phyloP scores from a whole-genome alignment of 2,329 filamentous ascomycete genomes.

The Talaromyces sp. region DNA sequence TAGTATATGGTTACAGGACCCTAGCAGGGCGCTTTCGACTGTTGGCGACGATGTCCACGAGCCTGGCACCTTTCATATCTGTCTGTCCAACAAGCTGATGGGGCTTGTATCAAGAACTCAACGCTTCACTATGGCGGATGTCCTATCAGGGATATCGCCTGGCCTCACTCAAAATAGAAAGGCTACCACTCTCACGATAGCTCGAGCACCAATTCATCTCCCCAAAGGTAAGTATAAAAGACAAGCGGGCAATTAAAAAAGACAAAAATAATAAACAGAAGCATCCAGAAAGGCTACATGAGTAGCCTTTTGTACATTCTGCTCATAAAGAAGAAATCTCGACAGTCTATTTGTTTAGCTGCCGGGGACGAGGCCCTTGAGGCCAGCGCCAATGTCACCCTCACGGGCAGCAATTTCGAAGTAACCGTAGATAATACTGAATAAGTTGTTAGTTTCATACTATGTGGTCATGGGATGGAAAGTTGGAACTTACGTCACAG shows the following conservation, averaged over 20 bases:
- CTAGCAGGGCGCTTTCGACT: constrained; percentile 31
- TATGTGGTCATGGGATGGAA: not conserved
- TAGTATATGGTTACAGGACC: constrained; percentile 42
- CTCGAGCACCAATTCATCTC: constrained; percentile 28
- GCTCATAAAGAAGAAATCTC: constrained; percentile 32
- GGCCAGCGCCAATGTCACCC: constrained; percentile 79
- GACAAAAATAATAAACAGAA: constrained; percentile 27
- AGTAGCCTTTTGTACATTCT: constrained; percentile 32
- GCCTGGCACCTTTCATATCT: constrained; percentile 4
- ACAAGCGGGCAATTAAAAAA: constrained; percentile 28
- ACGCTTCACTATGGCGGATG: not conserved
- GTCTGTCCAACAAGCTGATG: constrained; percentile 8
- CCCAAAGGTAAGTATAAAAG: constrained; percentile 25
- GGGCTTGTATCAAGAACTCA: not conserved
- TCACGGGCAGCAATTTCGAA: constrained; percentile 99
- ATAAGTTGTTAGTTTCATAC: constrained; percentile 30
- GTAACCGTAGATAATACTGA: constrained; percentile 97
- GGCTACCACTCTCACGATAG: constrained; percentile 7
- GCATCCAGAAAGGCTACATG: constrained; percentile 16
- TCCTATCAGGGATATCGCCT: not conserved
- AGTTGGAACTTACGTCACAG: constrained; percentile 80
- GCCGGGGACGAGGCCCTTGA: constrained; percentile 65
- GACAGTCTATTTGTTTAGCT: constrained; percentile 37
- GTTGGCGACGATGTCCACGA: constrained; percentile 21
- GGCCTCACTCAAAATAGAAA: not conserved